Evolutionary conservation across 2,329 filamentous ascomycete genomes (phyloP).

Genomic region (Corinectria fuckeliana): DNA sequence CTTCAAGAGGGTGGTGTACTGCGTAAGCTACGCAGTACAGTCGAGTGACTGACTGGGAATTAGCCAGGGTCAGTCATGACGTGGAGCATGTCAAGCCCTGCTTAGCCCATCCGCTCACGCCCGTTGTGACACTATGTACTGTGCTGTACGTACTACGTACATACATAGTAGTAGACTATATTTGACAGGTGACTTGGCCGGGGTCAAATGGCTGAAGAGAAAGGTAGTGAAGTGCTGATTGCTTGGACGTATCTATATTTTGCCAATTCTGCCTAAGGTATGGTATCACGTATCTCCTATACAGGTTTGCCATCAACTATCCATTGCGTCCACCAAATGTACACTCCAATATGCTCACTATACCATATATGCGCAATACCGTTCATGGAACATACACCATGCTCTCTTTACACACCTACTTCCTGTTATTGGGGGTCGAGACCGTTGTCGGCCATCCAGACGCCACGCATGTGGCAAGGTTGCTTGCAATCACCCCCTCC

Average conservation of each 20-base stretch:
- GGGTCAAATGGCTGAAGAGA: neutral
- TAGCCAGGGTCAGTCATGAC: slow-evolving; percentile 20
- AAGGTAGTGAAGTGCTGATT: neutral
- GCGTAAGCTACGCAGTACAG: no score
- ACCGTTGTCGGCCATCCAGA: slow-evolving; percentile 4
- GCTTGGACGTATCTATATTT: neutral
- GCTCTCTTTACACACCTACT: neutral
- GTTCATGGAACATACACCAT: slow-evolving; percentile 6
- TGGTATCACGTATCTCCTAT: slow-evolving; percentile 5
- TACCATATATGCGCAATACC: slow-evolving; percentile 3
- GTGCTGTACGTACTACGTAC: neutral
- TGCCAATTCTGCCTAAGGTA: neutral
- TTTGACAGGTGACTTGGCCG: neutral
- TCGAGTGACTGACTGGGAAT: slow-evolving; percentile 14
- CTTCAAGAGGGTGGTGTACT: neutral
- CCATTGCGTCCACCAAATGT: slow-evolving; percentile 1
- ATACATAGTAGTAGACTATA: no score
- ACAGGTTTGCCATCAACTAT: neutral
- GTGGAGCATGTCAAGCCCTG: slow-evolving; percentile 12
- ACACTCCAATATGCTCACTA: neutral
- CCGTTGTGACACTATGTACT: neutral
- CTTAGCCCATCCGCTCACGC: slow-evolving; percentile 3
- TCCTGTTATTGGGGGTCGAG: slow-evolving; percentile 5
- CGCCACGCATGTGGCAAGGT: slow-evolving; percentile 7
- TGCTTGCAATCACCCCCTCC: slow-evolving; percentile 11